These are phyloP conservation scores for Neurospora cerealis DNA, from an alignment of 495 filamentous ascomycete species.

Conservation along the genomic window DNA sequence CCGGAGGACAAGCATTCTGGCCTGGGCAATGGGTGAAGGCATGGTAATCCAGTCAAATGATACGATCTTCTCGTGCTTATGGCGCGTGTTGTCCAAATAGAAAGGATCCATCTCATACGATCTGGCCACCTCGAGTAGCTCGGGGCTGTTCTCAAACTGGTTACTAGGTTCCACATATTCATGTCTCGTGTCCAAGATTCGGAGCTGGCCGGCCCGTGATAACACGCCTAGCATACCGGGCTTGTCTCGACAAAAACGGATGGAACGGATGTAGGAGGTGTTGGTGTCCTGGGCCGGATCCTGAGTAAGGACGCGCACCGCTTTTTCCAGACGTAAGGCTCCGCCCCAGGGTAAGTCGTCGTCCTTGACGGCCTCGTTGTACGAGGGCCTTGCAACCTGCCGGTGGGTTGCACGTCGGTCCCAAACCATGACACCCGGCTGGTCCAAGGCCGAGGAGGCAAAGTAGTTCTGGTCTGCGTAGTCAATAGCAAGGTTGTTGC, in stretches of 20 bases:
- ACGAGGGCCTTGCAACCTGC: conserved; percentile 30
- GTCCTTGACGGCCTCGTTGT: conserved; percentile 36
- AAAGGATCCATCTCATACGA: conserved; percentile 44
- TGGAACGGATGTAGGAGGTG: conserved; percentile 55
- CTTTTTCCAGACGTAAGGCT: conserved; percentile 58
- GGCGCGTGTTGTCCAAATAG: conserved; percentile 31
- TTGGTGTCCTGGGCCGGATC: conserved; percentile 34
- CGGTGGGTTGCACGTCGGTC: conserved; percentile 63
- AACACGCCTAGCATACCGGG: conserved; percentile 66
- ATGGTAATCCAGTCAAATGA: conserved; percentile 78
- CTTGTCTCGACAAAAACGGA: conserved; percentile 69
- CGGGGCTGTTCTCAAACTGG: conserved; percentile 33
- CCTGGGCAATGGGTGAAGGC: conserved; percentile 48
- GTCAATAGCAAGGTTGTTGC: conserved; percentile 85
- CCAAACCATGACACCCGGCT: conserved; percentile 75
- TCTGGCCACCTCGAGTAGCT: conserved; percentile 40
- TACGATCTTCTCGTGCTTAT: conserved; percentile 55
- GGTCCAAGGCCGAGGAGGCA: conserved; percentile 66
- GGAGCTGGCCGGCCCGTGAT: conserved; percentile 69
- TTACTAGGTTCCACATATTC: conserved; percentile 39
- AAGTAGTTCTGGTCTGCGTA: conserved; percentile 89
- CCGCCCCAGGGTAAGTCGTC: conserved; percentile 43
- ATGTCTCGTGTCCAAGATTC: conserved; percentile 57
- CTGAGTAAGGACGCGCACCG: conserved; percentile 31
- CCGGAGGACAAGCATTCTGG: conserved; percentile 57